phyloP scores from a whole-genome alignment of 768 basidiomycete species.

The Serendipita sp. region DNA sequence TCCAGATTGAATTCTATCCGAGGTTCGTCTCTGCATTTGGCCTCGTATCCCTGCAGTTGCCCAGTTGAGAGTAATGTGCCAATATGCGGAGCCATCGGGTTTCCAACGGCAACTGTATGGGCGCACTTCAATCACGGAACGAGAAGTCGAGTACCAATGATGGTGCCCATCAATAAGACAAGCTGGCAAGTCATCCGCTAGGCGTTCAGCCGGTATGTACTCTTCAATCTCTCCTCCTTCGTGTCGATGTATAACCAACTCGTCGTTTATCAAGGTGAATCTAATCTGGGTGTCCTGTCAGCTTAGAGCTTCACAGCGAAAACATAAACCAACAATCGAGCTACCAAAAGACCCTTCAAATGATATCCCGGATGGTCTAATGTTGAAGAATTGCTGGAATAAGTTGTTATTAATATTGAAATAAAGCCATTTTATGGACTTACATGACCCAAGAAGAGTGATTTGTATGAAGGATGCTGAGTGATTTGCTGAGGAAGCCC shows the following conservation, averaged over 20 bases:
- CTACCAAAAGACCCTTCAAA: conserved; percentile 15
- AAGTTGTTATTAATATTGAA: background rate
- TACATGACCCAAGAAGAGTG: conserved; percentile 22
- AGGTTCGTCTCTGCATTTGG: background rate
- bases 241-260: background rate
- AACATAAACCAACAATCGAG: conserved; percentile 13
- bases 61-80: background rate
- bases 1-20: background rate
- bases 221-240: background rate
- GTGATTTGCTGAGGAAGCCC: conserved; percentile 22
- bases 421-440: background rate
- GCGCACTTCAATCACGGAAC: background rate
- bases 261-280: conserved; percentile 14
- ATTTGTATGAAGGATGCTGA: conserved; percentile 19
- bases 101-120: background rate
- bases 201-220: background rate
- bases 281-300: conserved; percentile 16
- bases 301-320: background rate
- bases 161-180: background rate
- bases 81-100: background rate
- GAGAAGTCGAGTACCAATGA: background rate
- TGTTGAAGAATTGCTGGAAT: conserved; percentile 16
- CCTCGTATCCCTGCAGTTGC: background rate
- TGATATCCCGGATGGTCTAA: conserved; percentile 24
- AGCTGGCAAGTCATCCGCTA: background rate